These are phyloP conservation scores for Pythium oligandrum DNA, from an alignment of 352 stramenopile genomes.

Conservation along the genomic window DNA sequence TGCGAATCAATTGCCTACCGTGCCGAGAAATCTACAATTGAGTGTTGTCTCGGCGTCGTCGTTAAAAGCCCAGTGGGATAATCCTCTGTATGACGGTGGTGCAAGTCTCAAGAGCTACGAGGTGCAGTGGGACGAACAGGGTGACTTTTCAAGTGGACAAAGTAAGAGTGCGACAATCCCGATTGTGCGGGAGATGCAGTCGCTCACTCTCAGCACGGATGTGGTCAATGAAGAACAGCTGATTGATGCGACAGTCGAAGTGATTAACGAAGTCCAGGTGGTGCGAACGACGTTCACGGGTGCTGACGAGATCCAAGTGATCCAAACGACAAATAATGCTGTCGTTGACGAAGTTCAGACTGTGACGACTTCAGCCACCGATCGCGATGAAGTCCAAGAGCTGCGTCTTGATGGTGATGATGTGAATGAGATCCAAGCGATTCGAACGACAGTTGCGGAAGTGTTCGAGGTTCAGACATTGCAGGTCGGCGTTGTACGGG, in stretches of 20 bases:
- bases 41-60: slow-evolving; percentile 61
- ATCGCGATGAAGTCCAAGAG: slow-evolving; percentile 91
- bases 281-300: slow-evolving; percentile 87
- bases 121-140: slow-evolving; percentile 80
- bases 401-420: slow-evolving; percentile 78
- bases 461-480: slow-evolving; percentile 87
- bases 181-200: slow-evolving; percentile 91
- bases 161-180: slow-evolving; percentile 65
- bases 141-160: slow-evolving; percentile 67
- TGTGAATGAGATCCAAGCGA: slow-evolving; percentile 89
- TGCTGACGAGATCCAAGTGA: slow-evolving; percentile 85
- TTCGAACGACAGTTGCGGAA: slow-evolving; percentile 73
- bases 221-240: slow-evolving; percentile 93
- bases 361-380: slow-evolving; percentile 87
- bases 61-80: slow-evolving; percentile 79
- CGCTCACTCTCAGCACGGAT: slow-evolving; percentile 66
- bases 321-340: slow-evolving; percentile 58
- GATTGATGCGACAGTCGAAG: slow-evolving; percentile 89
- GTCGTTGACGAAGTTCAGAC: slow-evolving; percentile 91
- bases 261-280: slow-evolving; percentile 96
- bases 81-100: slow-evolving; percentile 90
- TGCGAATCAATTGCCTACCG: slow-evolving; percentile 58
- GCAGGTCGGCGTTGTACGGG: slow-evolving; percentile 56
- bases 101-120: slow-evolving; percentile 68
- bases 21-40: slow-evolving; percentile 49